Evolutionary conservation across 1,284 basidiomycete genomes (phyloP).

Genomic region (Ganoderma resinaceum): DNA sequence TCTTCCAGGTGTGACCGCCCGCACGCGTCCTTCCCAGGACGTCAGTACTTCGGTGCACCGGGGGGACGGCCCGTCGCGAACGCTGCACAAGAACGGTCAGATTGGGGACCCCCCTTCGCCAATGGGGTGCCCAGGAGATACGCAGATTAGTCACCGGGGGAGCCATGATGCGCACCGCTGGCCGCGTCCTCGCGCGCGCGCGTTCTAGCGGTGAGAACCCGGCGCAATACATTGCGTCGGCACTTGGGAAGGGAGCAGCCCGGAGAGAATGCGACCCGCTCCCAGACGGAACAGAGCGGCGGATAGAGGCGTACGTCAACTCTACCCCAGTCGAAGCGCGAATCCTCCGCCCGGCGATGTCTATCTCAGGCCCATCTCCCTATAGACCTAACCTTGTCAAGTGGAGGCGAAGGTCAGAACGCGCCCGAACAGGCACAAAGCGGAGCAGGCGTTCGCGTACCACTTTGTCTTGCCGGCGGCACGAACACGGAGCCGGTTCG

Average conservation of each 20-base stretch:
- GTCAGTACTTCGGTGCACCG: not conserved
- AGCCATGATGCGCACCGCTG: not conserved
- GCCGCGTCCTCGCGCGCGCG: not conserved
- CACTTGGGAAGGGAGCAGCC: not conserved
- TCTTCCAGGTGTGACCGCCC: not conserved
- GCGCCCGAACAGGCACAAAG: not conserved
- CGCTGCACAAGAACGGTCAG: not conserved
- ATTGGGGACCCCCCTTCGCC: not conserved
- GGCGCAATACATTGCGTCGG: not conserved
- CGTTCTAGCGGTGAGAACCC: constrained; percentile 2
- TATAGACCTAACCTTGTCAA: not conserved
- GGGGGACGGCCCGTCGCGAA: not conserved
- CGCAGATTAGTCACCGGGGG: not conserved
- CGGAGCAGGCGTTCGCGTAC: not conserved
- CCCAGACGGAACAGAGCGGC: not conserved
- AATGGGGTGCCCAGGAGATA: not conserved
- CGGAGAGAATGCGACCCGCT: not conserved
- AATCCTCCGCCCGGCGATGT: not conserved
- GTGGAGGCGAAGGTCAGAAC: constrained; percentile 3
- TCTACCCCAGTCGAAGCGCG: not conserved
- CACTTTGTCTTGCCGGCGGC: not conserved
- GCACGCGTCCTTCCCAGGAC: not conserved
- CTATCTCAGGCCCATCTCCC: not conserved
- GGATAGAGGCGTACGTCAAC: not conserved
- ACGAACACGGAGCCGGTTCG: not conserved